Base-by-base conservation (phyloP, 805 yeast genomes). In the Candida broadrunensis region DNA sequence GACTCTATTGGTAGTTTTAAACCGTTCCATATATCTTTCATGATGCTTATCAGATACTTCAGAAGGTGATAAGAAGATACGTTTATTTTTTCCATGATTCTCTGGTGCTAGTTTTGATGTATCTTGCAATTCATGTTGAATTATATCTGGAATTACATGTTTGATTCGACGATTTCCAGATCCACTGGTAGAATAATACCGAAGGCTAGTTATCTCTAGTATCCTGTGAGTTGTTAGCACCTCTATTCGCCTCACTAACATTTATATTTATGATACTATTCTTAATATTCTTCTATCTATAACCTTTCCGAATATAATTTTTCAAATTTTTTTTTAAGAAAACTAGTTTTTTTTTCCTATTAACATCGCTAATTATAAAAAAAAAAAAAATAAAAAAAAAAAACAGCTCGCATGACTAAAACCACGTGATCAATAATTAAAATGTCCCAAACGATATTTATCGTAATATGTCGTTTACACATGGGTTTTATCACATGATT, bases 141-240 rank as follows among this genome's bases (percentile, higher is more conserved):
- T 32, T 11, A 36, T n/a, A 4, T 24, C 32, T 6, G 44, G 44
- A 15, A 41, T 33, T 21, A 29, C 14, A 15, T 29, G 32, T 29
- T 29, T 29, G 7, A 29, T n/a, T 29, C 12, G 7, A 29, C 13
- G n/a, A 9, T 25, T 5, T 9, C 11, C 29, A 13, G n/a, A n/a
- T 9, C 29, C 13, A 25, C 25, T 7, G 25, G 9, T 21, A 21
- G 11, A 21, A 11, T n/a, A n/a, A n/a, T 11, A 7, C 11, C 25
- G 25, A 21, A 21, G 25, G 6, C 25, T 11, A 7, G 11, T 21
- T 11, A 21, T 6, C 25, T 7, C 25, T 21, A 11, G 25, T 21
- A 21, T 11, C 25, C 11, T 21, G 11, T 21, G 6, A 11, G 9
- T 21, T 21, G 9, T 21, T 21, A 21, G 25, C 25, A 21, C 25